These are phyloP conservation scores for Sporothrix inflata DNA, from an alignment of 2,329 filamentous ascomycete species.

Conservation along the genomic window DNA sequence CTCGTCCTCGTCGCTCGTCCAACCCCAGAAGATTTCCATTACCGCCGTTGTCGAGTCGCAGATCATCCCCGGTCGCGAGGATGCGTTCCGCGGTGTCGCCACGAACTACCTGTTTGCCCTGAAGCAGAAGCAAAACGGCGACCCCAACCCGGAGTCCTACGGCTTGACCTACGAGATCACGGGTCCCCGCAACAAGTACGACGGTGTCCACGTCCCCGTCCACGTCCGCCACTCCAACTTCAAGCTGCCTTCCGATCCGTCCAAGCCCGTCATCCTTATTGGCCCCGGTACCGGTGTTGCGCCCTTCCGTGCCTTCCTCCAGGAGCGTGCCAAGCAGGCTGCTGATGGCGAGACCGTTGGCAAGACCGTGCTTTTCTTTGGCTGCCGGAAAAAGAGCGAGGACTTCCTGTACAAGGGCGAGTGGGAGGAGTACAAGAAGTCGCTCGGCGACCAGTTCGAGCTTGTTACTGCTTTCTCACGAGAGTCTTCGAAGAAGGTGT, in stretches of 20 bases:
- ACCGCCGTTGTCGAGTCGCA: constrained; percentile 92
- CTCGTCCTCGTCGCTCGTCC: constrained; percentile 91
- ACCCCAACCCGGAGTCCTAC: constrained; percentile 78
- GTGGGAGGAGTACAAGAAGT: constrained; percentile 84
- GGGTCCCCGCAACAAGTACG: constrained; percentile 95
- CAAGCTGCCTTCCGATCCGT: constrained; percentile 93
- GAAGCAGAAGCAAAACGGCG: constrained; percentile 95
- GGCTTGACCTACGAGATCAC: constrained; percentile 83
- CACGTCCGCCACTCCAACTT: constrained; percentile 99
- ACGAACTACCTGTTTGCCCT: constrained; percentile 95
- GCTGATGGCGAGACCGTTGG: constrained; percentile 81
- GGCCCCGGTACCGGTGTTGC: constrained; percentile 96
- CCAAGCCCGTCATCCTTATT: constrained; percentile 93
- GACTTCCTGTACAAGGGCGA: constrained; percentile 92
- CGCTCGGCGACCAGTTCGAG: constrained; percentile 85
- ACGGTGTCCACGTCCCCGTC: constrained; percentile 90
- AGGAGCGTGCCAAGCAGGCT: constrained; percentile 85
- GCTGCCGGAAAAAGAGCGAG: constrained; percentile 83
- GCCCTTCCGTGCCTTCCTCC: constrained; percentile 92
- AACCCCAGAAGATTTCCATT: constrained; percentile 92
- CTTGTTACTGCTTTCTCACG: constrained; percentile 95
- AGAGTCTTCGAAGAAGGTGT: constrained; percentile 84
- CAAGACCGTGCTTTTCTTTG: constrained; percentile 89
- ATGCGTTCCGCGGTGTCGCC: constrained; percentile 87
- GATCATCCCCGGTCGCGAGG: constrained; percentile 72